Evolutionary conservation across 2,329 filamentous ascomycete species (phyloP).

Genomic region (Ophiosphaerella narmari): DNA sequence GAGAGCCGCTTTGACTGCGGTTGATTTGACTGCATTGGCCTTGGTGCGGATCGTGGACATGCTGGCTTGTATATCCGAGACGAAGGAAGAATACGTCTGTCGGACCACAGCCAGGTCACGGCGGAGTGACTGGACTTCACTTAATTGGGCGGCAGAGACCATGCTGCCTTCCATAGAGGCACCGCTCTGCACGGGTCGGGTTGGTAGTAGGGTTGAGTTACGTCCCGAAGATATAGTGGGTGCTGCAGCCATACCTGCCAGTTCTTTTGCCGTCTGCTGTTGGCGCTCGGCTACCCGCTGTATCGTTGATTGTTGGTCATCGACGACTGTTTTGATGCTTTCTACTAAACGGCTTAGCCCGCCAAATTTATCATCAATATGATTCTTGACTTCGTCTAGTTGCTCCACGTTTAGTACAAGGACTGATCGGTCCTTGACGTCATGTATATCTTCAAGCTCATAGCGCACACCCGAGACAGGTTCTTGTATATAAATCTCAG

Average conservation of each 20-base stretch:
- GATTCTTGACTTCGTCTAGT: constrained; percentile 92
- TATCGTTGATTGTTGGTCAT: constrained; percentile 80
- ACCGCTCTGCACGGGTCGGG: constrained; percentile 29
- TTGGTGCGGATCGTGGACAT: constrained; percentile 85
- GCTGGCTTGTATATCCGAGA: constrained; percentile 82
- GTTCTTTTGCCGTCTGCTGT: constrained; percentile 84
- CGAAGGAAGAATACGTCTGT: constrained; percentile 91
- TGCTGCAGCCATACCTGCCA: constrained; percentile 67
- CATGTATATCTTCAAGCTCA: constrained; percentile 88
- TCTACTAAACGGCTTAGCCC: constrained; percentile 82
- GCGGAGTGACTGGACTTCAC: constrained; percentile 79
- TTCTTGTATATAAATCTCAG: constrained; percentile 98
- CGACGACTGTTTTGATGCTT: constrained; percentile 79
- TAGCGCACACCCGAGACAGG: constrained; percentile 94
- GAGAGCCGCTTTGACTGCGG: constrained; percentile 71
- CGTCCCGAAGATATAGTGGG: constrained; percentile 41
- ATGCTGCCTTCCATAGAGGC: constrained; percentile 28
- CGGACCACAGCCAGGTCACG: constrained; percentile 89
- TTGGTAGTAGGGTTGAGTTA: constrained; percentile 40
- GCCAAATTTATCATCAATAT: constrained; percentile 90
- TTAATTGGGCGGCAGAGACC: constrained; percentile 65
- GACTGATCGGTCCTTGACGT: constrained; percentile 93
- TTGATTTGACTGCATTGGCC: constrained; percentile 77
- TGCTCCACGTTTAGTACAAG: constrained; percentile 93
- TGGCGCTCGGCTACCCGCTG: constrained; percentile 89